Evolutionary conservation across 257 asterid species (phyloP), one percentile per base, ranked within the genome.

Genomic region (Penstemon newberryi): DNA sequence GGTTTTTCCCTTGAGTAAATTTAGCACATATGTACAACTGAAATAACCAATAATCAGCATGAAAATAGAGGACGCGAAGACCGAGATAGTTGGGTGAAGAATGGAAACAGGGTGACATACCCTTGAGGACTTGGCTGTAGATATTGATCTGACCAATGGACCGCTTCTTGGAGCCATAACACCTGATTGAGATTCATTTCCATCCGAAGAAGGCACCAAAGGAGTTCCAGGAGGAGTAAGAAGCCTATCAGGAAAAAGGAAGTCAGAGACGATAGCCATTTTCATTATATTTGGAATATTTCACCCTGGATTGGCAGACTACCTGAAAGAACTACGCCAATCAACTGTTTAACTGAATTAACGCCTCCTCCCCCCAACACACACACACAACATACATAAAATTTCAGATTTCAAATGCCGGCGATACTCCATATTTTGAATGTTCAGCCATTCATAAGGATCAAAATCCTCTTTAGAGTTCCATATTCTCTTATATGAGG

Each of bases 141-240:
- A 83, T 68, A 63, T 72, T 63, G 97, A 91, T 80, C 96, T 81
- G 58, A 73, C 81, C 74, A 81, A 63, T 37, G 86, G 81, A 82
- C 89, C 85, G 73, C 74, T 83, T 74, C 96, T 91, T 66, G 90
- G 84, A 72, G 95, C 86, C 73, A 69, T 68, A 47, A 77, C 74
- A 72, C 78, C 78, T 11, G 81, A 63, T 67, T 73, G 90, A 75
- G 93, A 73, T 74, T 84, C 96, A 78, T 73, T 82, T 72, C 85
- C 89, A 76, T 87, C 89, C 45, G 83, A 69, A 65, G 96, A 73
- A 77, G 99, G 84, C 70, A 87, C 89, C 78, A 91, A 73, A 46
- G 99, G 99, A 78, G 97, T 91, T 71, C 92, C 99, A 63, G 99
- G 99, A 78, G 99, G 99, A 66, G 99, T 94, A 70, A 94, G 96